These are phyloP conservation scores for Citrullus amarus DNA, from an alignment of 306 rosid genomes.

Conservation along the genomic window DNA sequence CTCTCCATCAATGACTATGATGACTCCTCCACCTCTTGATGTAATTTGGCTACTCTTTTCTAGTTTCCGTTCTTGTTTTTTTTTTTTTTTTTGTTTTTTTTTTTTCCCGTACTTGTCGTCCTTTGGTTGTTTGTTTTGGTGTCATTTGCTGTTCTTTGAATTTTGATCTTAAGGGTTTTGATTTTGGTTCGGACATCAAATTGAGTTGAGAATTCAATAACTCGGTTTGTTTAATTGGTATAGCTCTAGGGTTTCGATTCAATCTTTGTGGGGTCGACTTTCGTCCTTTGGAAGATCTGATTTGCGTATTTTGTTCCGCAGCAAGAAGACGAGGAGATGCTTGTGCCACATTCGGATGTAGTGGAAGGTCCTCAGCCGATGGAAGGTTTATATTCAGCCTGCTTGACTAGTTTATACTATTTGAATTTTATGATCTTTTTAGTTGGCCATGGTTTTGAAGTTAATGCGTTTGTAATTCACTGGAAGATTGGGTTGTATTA, in stretches of 20 bases:
- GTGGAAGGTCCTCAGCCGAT: conserved; percentile 53
- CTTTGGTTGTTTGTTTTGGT: not conserved
- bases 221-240: conserved; percentile 9
- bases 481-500: not conserved
- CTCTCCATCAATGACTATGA: conserved; percentile 39
- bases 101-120: not conserved
- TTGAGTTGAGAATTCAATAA: conserved; percentile 11
- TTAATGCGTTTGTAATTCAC: conserved; percentile 8
- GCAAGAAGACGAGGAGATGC: conserved; percentile 54
- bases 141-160: conserved; percentile 7
- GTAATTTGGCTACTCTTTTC: conserved; percentile 15
- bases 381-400: conserved; percentile 32
- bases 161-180: conserved; percentile 20
- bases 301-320: conserved; percentile 21
- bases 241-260: conserved; percentile 34
- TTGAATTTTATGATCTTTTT: conserved; percentile 4
- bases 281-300: conserved; percentile 24
- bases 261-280: conserved; percentile 24
- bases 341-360: conserved; percentile 44
- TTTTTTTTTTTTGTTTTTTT: not conserved
- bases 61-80: not conserved
- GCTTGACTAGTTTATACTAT: not conserved
- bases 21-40: conserved; percentile 42
- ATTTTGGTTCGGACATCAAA: conserved; percentile 6
- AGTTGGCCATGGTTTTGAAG: conserved; percentile 2